phyloP scores from a whole-genome alignment of 345 rosid species.

The Syzygium grande region DNA sequence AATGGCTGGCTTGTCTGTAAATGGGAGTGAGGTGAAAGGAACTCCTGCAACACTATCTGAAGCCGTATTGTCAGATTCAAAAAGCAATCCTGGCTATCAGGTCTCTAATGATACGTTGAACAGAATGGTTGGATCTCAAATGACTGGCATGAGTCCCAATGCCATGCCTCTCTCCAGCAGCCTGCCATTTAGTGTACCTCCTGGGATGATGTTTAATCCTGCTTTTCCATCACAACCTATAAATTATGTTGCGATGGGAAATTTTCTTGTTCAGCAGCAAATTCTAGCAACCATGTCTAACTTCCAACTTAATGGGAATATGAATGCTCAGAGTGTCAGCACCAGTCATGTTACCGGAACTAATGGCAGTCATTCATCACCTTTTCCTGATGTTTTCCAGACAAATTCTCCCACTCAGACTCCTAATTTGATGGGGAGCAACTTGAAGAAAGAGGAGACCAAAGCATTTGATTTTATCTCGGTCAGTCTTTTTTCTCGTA shows the following conservation, averaged over 20 bases:
- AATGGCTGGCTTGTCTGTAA: conserved; percentile 52
- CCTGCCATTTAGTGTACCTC: conserved; percentile 53
- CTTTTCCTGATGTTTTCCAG: conserved; percentile 85
- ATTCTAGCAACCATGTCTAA: conserved; percentile 66
- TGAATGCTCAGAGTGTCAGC: conserved; percentile 43
- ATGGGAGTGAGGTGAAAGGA: conserved; percentile 39
- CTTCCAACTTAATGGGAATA: conserved; percentile 59
- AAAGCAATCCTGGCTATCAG: conserved; percentile 22
- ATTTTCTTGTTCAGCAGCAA: conserved; percentile 70
- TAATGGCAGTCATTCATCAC: conserved; percentile 36
- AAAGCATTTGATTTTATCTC: conserved; percentile 91
- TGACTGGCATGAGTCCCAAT: conserved; percentile 35
- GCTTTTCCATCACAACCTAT: conserved; percentile 53
- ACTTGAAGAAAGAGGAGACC: conserved; percentile 69
- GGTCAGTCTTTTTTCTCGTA: conserved; percentile 35
- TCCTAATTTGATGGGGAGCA: conserved; percentile 50
- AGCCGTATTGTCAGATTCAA: conserved; percentile 29
- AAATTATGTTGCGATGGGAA: conserved; percentile 68
- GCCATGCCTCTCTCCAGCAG: conserved; percentile 42
- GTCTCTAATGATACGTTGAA: conserved; percentile 32
- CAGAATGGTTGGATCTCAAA: conserved; percentile 45
- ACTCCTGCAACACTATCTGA: conserved; percentile 33
- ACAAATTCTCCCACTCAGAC: conserved; percentile 47
- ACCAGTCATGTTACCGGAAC: conserved; percentile 23
- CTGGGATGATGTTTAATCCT: conserved; percentile 56